Percentiles rank a stretch among this genome's conserved stretches.
Conservation (phyloP, 805 yeast genomes). For the Saccharomyces jurei region DNA sequence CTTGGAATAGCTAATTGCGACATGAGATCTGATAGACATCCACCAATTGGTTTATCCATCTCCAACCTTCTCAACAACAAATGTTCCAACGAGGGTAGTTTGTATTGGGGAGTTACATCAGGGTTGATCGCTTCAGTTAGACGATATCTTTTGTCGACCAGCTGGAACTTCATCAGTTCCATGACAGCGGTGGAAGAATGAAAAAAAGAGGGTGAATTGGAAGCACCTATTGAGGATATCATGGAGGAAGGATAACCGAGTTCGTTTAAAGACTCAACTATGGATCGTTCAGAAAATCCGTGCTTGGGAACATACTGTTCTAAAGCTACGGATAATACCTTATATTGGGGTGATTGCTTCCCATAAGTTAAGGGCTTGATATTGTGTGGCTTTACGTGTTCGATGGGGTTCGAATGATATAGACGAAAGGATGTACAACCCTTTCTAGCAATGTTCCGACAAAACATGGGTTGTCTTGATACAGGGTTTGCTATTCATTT, state of each 20-base stretch:
- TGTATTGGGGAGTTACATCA: conserved; percentile 18
- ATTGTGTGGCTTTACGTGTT: conserved; percentile 14
- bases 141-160: conserved; percentile 40
- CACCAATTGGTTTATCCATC: conserved; percentile 35
- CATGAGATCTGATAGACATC: conserved; percentile 34
- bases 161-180: conserved; percentile 50
- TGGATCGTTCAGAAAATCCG: conserved; percentile 28
- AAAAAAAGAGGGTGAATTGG: conserved; percentile 27
- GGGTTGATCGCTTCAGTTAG: conserved; percentile 33
- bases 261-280: conserved; percentile 22
- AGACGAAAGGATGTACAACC: conserved; percentile 7
- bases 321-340: conserved; percentile 21
- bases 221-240: conserved; percentile 25
- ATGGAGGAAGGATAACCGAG: conserved; percentile 22
- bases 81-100: conserved; percentile 33
- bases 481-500: background rate
- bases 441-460: background rate
- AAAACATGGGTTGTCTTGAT: background rate
- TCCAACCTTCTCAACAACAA: conserved; percentile 41
- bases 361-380: conserved; percentile 22
- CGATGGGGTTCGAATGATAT: conserved; percentile 22
- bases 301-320: conserved; percentile 23
- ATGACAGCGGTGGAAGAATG: conserved; percentile 29
- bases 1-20: conserved; percentile 56
- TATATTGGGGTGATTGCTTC: conserved; percentile 22